Percentiles rank a stretch among this genome's conserved stretches.
These are phyloP conservation scores for Canavalia ensiformis DNA, from an alignment of 306 rosid species.

Conservation along the genomic window DNA sequence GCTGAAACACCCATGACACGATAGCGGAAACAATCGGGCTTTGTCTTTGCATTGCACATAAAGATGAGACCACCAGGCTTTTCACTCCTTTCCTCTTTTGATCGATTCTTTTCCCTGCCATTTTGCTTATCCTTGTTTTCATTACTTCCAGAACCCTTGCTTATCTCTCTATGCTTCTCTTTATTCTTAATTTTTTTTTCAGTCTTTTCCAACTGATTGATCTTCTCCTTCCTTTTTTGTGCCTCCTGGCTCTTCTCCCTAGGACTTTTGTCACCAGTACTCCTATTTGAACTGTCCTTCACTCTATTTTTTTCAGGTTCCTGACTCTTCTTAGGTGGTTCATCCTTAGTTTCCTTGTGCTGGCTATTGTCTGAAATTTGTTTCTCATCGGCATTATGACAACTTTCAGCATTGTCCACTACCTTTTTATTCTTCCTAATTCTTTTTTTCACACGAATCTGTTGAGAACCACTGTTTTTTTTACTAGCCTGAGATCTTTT, in stretches of 20 bases:
- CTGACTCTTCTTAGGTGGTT: slow-evolving; percentile 51
- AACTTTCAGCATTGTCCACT: slow-evolving; percentile 48
- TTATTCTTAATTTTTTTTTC: slow-evolving; percentile 45
- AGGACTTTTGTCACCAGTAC: slow-evolving; percentile 34
- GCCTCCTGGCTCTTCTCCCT: slow-evolving; percentile 33
- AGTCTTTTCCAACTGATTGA: slow-evolving; percentile 40
- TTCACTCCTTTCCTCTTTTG: slow-evolving; percentile 54
- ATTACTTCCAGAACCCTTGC: slow-evolving; percentile 45
- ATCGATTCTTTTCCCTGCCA: slow-evolving; percentile 43
- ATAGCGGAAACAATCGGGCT: slow-evolving; percentile 86
- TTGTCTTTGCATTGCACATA: slow-evolving; percentile 94
- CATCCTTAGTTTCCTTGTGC: slow-evolving; percentile 34
- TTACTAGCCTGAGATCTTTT: slow-evolving; percentile 62
- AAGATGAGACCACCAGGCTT: slow-evolving; percentile 88
- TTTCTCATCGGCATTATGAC: slow-evolving; percentile 48
- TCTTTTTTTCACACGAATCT: slow-evolving; percentile 41
- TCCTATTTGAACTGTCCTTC: slow-evolving; percentile 50
- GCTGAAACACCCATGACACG: slow-evolving; percentile 80
- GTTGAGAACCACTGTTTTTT: slow-evolving; percentile 37
- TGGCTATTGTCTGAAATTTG: slow-evolving; percentile 40
- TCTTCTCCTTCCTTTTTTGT: slow-evolving; percentile 32
- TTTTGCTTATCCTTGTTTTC: slow-evolving; percentile 47
- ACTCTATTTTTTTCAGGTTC: slow-evolving; percentile 41
- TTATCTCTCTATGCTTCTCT: slow-evolving; percentile 49
- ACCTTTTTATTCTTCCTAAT: slow-evolving; percentile 45